Evolutionary conservation across 345 rosid genomes (phyloP).

Genomic region (Acer yangbiense): DNA sequence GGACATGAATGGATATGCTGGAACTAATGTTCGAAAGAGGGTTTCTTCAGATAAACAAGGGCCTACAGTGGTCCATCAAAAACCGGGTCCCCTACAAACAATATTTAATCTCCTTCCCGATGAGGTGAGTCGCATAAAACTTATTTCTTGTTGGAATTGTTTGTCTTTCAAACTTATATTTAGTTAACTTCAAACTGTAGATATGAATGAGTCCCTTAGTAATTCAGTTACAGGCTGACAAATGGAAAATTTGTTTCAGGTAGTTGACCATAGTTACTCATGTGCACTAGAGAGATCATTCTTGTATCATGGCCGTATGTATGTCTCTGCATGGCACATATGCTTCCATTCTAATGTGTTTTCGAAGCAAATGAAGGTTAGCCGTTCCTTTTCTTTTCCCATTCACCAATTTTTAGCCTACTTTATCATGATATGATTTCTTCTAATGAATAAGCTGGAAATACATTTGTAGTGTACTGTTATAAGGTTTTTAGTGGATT

Average conservation of each 20-base stretch:
- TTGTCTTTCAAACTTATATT: not conserved
- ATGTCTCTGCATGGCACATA: slow-evolving; percentile 97
- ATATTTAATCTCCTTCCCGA: slow-evolving; percentile 87
- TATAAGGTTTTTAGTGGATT: not conserved
- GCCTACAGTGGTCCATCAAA: slow-evolving; percentile 92
- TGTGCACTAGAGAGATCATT: slow-evolving; percentile 98
- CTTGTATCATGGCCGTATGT: slow-evolving; percentile 97
- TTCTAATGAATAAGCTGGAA: slow-evolving; percentile 3
- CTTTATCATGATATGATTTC: not conserved
- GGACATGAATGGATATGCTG: slow-evolving; percentile 72
- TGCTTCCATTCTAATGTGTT: slow-evolving; percentile 99
- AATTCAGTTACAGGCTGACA: slow-evolving; percentile 23
- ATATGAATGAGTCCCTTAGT: slow-evolving; percentile 11
- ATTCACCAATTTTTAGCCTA: not conserved
- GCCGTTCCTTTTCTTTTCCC: slow-evolving; percentile 22
- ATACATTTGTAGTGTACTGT: not conserved
- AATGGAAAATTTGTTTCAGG: slow-evolving; percentile 44
- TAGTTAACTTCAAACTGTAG: not conserved
- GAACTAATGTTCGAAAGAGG: slow-evolving; percentile 72
- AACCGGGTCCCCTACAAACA: slow-evolving; percentile 94
- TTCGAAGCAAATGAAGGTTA: slow-evolving; percentile 98
- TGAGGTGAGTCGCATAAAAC: slow-evolving; percentile 55
- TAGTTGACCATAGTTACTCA: slow-evolving; percentile 87
- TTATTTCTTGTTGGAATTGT: slow-evolving; percentile 15
- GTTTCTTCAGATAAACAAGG: slow-evolving; percentile 71